Conservation (phyloP, 257 asterid genomes). For the Plectranthus barbatus region DNA sequence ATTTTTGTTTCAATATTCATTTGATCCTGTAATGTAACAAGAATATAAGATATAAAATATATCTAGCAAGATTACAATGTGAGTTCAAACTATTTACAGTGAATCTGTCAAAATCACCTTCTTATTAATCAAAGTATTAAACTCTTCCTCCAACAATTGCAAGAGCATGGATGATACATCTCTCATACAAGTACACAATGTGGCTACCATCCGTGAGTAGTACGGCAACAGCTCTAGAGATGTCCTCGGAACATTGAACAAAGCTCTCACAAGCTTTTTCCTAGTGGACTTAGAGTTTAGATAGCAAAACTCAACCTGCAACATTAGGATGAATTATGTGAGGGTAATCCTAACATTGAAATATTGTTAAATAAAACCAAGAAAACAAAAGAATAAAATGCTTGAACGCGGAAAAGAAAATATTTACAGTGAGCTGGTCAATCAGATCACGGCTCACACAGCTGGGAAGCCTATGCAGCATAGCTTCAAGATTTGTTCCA, state of each 20-base stretch:
- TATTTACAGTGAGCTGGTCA: constrained; percentile 87
- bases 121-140: constrained; percentile 78
- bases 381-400: constrained; percentile 5
- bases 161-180: constrained; percentile 87
- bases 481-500: constrained; percentile 81
- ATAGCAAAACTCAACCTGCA: constrained; percentile 98
- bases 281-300: constrained; percentile 88
- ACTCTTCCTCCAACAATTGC: constrained; percentile 94
- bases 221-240: constrained; percentile 89
- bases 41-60: constrained; percentile 13
- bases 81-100: constrained; percentile 2
- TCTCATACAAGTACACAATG: constrained; percentile 91
- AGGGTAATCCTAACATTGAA: constrained; percentile 18
- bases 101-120: constrained; percentile 47
- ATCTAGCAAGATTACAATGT: constrained; percentile 5
- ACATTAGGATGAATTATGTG: constrained; percentile 1
- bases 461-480: constrained; percentile 89
- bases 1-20: constrained; percentile 97
- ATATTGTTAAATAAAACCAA: constrained; percentile 4
- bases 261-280: constrained; percentile 92
- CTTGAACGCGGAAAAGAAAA: constrained; percentile 16
- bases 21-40: constrained; percentile 68
- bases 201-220: constrained; percentile 97
- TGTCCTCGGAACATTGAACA: constrained; percentile 96
- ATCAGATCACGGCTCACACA: constrained; percentile 98